phyloP scores from a whole-genome alignment of 1,139 yeast species.

The Kodamaea anthophila region DNA sequence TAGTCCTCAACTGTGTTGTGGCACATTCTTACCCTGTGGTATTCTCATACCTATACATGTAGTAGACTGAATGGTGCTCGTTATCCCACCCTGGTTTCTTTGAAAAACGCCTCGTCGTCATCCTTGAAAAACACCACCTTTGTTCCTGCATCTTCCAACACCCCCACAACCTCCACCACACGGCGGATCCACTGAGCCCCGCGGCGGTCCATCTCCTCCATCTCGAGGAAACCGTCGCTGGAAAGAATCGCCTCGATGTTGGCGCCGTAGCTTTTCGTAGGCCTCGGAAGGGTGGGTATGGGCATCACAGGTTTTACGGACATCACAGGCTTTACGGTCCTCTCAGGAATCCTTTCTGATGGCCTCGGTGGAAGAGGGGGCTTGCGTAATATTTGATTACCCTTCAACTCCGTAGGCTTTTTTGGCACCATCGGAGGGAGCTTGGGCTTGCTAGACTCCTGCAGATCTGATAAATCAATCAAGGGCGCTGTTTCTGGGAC shows the following conservation, averaged over 20 bases:
- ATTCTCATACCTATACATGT: too few relatives aligned
- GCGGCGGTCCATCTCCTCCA: constrained; percentile 37
- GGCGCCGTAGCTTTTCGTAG: constrained; percentile 2
- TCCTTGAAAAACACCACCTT: constrained; percentile 34
- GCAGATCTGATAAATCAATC: constrained; percentile 36
- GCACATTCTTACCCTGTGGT: not conserved
- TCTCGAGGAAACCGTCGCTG: constrained; percentile 27
- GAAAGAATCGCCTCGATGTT: constrained; percentile 15
- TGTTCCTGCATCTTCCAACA: constrained; percentile 34
- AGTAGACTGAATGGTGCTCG: too few relatives aligned
- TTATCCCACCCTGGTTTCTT: constrained; percentile 1
- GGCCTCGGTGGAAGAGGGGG: constrained; percentile 18
- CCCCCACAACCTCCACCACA: constrained; percentile 29
- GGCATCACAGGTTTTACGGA: constrained; percentile 3
- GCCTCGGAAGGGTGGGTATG: not conserved
- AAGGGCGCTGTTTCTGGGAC: constrained; percentile 25
- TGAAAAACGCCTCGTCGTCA: constrained; percentile 29
- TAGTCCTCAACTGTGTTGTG: not conserved
- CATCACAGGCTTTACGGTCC: constrained; percentile 4
- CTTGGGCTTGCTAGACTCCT: too few relatives aligned
- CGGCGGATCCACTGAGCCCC: constrained; percentile 48
- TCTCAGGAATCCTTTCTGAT: constrained; percentile 8
- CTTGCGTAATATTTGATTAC: constrained; percentile 12
- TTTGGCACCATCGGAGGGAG: constrained; percentile 35
- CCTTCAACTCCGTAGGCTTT: constrained; percentile 31